These are phyloP conservation scores for Candida bentonensis DNA, from an alignment of 805 yeast species.

Conservation along the genomic window DNA sequence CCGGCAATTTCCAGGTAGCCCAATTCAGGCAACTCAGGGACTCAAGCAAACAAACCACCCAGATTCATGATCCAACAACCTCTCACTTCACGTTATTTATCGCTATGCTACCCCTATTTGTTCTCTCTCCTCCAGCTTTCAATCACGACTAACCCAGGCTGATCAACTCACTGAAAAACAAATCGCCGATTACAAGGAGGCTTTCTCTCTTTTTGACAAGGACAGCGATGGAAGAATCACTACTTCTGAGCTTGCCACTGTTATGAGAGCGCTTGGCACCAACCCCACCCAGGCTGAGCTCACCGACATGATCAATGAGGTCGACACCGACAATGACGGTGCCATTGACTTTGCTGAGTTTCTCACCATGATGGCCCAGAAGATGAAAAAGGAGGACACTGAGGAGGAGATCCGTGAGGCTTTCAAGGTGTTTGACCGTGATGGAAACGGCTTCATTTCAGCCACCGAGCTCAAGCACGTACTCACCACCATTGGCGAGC, in stretches of 20 bases:
- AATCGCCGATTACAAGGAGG: slow-evolving; percentile 94
- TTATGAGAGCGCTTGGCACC: slow-evolving; percentile 97
- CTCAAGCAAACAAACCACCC: too few relatives aligned
- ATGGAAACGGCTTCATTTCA: slow-evolving; percentile 93
- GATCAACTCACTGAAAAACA: slow-evolving; percentile 89
- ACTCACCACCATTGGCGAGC: slow-evolving; percentile 94
- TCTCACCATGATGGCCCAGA: slow-evolving; percentile 77
- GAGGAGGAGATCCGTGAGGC: slow-evolving; percentile 97
- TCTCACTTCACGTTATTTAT: too few relatives aligned
- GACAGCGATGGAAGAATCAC: slow-evolving; percentile 94
- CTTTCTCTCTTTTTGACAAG: slow-evolving; percentile 91
- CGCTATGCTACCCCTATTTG: too few relatives aligned
- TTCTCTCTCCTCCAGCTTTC: too few relatives aligned
- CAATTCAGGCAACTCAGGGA: too few relatives aligned
- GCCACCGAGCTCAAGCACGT: slow-evolving; percentile 96
- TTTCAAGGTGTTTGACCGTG: slow-evolving; percentile 85
- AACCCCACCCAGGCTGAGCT: slow-evolving; percentile 94
- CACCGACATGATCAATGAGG: slow-evolving; percentile 93
- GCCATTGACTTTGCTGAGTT: slow-evolving; percentile 72
- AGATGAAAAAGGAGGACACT: slow-evolving; percentile 90
- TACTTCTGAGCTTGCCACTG: slow-evolving; percentile 90
- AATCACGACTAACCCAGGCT: slow-evolving; percentile 30
- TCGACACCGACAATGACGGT: slow-evolving; percentile 91
- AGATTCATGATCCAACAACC: too few relatives aligned
- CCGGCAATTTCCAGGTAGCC: too few relatives aligned